Percentiles rank a stretch among this genome's conserved stretches.
Evolutionary conservation across 805 yeast genomes (phyloP).

Genomic region (Nadsonia fulvescens): DNA sequence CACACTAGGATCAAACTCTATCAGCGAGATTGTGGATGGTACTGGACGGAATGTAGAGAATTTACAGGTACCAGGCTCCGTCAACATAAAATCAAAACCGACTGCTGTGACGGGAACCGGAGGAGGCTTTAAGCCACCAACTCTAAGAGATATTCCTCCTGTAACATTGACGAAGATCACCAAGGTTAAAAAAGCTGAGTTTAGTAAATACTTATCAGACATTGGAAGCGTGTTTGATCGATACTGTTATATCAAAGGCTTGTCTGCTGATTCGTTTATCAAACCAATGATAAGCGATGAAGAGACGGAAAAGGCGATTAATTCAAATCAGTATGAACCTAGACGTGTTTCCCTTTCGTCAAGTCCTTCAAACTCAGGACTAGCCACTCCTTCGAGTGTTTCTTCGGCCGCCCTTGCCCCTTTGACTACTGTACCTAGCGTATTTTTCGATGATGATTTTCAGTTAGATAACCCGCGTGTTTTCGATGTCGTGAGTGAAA

Average conservation of each 20-base stretch:
- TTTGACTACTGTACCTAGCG: slow-evolving; percentile 41
- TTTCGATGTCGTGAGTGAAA: slow-evolving; percentile 57
- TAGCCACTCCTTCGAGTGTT: slow-evolving; percentile 14
- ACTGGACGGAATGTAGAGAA: too few relatives aligned
- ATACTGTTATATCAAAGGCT: slow-evolving; percentile 4
- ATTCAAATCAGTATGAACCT: slow-evolving; percentile 1
- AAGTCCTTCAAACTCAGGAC: too few relatives aligned
- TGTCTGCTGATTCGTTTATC: too few relatives aligned
- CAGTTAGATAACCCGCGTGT: slow-evolving; percentile 76
- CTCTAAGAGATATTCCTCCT: slow-evolving; percentile 6
- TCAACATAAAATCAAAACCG: too few relatives aligned
- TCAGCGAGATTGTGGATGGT: too few relatives aligned
- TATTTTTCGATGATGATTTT: slow-evolving; percentile 52
- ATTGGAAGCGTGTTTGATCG: slow-evolving; percentile 3
- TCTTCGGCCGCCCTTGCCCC: slow-evolving; percentile 10
- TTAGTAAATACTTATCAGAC: slow-evolving; percentile 4
- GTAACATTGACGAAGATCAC: slow-evolving; percentile 5
- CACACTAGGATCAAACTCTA: too few relatives aligned
- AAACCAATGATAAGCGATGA: too few relatives aligned
- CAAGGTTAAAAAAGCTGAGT: slow-evolving; percentile 2
- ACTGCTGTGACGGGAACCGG: slow-evolving; percentile 5
- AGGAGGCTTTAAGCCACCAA: slow-evolving; percentile 4
- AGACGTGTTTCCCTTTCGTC: too few relatives aligned
- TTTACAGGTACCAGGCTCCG: too few relatives aligned
- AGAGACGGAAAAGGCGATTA: slow-evolving; percentile 2